Evolutionary conservation across 495 filamentous ascomycete species (phyloP).

Genomic region (Pyronema omphalodes): DNA sequence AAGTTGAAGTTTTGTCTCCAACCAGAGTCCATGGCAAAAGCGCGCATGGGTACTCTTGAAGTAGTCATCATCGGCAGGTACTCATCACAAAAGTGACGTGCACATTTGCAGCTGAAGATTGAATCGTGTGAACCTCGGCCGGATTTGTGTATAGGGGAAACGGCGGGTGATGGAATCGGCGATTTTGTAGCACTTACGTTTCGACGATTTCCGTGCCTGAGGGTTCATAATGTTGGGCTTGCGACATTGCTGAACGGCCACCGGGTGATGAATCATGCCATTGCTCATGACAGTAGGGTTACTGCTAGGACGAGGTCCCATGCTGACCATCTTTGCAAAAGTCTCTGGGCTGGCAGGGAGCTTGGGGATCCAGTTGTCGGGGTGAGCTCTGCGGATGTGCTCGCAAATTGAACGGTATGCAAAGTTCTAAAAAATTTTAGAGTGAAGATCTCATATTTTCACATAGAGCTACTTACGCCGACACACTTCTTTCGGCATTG

Average conservation of each 20-base stretch:
- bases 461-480: constrained; percentile 50
- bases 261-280: constrained; percentile 1
- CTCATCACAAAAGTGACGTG: not conserved
- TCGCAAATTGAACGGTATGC: constrained; percentile 95
- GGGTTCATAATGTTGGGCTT: not conserved
- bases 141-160: not conserved
- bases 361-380: constrained; percentile 95
- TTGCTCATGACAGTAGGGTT: not conserved
- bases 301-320: constrained; percentile 6
- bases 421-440: constrained; percentile 23
- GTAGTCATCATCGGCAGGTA: too few relatives aligned
- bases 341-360: constrained; percentile 97
- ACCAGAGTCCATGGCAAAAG: not conserved
- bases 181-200: constrained; percentile 6
- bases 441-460: constrained; percentile 6
- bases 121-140: not conserved
- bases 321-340: constrained; percentile 35
- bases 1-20: not conserved
- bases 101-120: constrained; percentile 1
- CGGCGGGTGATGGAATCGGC: not conserved
- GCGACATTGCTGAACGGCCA: not conserved
- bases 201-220: constrained; percentile 1
- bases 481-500: constrained; percentile 94
- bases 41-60: not conserved
- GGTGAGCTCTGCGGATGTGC: constrained; percentile 94